Evolutionary conservation across 1,139 yeast species (phyloP), one percentile per base, ranked within the genome.

Genomic region (Casaregolazyma suthepensis): DNA sequence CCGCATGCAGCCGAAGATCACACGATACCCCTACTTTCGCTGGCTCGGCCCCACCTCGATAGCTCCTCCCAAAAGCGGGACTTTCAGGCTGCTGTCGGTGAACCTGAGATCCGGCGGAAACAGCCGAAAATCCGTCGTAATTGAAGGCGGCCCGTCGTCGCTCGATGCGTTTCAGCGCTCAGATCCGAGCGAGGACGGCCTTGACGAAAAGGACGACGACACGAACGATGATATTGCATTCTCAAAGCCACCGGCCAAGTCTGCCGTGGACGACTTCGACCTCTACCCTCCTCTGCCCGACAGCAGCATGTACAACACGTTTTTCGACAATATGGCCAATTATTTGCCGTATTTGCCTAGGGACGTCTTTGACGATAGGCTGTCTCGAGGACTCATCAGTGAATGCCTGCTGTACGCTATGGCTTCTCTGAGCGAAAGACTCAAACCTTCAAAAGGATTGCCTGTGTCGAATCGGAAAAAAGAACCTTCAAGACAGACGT

Each of bases 41-140:
- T 64, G 66, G 67, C 59, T 64, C 1, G 67, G 67, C 1, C 65
- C 67, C 1, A 65, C 67, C 1, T 64, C 67, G 4, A 62, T 64
- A 26, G 67, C 67, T 2, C 66, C 67, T 2, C 67, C 67, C 1
- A 54, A 54, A 23, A 54, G 55, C 38, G 68, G 68, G 17, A 57
- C 59, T 6, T 64, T 63, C 48, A 43, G 68, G 22, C 57, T 65
- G 31, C 51, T 65, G 17, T 62, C 67, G 13, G 66, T 65, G 9
- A 64, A 63, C 51, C 50, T 63, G 13, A 43, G 56, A n/a, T 52
- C 59, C 1, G 54, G 52, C 18, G 58, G 52, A 15, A 31, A 47
- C n/a, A n/a, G 31, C 12, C 49, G 31, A 7, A 44, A 48, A 37
- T 37, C 57, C 3, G 57, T 57, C 13, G 26, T 54, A 19, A 52